Evolutionary conservation across 257 asterid species (phyloP).

Genomic region (Rubia yunnanensis): DNA sequence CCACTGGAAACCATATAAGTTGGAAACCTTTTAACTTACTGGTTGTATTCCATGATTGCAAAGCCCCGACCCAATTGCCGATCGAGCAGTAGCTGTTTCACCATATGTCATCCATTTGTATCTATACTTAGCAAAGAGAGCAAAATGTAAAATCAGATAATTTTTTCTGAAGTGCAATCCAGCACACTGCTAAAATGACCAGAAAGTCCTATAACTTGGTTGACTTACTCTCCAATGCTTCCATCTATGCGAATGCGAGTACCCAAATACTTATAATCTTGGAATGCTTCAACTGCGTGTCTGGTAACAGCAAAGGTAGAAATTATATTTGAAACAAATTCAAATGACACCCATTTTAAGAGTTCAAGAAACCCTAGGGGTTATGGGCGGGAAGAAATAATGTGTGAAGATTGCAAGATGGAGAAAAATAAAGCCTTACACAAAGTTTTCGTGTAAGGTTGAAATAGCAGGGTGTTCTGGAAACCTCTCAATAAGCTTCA

Average conservation of each 20-base stretch:
- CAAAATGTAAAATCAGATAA: conserved; percentile 7
- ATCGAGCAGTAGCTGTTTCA: conserved; percentile 76
- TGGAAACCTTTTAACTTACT: conserved; percentile 28
- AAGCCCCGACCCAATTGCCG: conserved; percentile 92
- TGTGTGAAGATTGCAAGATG: conserved; percentile 6
- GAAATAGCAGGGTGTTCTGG: conserved; percentile 74
- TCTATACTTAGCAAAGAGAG: conserved; percentile 24
- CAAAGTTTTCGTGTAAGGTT: conserved; percentile 83
- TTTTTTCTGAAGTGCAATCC: not conserved
- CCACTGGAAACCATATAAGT: not conserved
- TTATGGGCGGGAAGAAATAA: not conserved
- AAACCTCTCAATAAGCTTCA: conserved; percentile 67
- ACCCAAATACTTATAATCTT: conserved; percentile 88
- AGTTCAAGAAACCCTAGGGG: not conserved
- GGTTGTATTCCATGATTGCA: conserved; percentile 50
- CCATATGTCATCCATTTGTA: conserved; percentile 99
- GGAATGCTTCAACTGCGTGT: conserved; percentile 63
- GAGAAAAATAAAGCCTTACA: conserved; percentile 42
- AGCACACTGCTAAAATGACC: not conserved
- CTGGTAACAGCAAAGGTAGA: conserved; percentile 24
- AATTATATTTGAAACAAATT: not conserved
- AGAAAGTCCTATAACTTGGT: conserved; percentile 3
- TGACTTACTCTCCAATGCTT: conserved; percentile 91
- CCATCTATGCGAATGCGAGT: conserved; percentile 87
- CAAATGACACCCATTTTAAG: not conserved